Evolutionary conservation across 345 rosid species (phyloP).

Genomic region (Trapa bicornis): DNA sequence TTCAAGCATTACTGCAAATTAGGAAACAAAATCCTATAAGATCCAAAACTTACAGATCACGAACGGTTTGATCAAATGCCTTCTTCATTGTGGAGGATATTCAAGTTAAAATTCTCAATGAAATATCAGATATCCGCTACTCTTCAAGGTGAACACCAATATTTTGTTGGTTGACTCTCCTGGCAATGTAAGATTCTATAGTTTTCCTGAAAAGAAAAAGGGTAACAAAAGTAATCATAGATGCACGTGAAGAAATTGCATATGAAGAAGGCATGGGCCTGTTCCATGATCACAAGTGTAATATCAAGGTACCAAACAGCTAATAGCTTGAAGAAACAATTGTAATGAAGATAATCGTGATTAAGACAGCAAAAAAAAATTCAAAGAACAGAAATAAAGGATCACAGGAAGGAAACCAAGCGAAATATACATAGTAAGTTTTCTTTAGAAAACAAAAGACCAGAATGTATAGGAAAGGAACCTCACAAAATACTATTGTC

Average conservation of each 20-base stretch:
- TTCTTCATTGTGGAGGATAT: constrained; percentile 54
- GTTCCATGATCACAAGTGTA: background rate
- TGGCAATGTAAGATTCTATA: background rate
- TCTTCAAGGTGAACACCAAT: background rate
- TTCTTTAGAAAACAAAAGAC: too few relatives aligned
- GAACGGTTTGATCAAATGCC: constrained; percentile 76
- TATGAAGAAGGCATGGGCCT: background rate
- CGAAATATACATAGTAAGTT: too few relatives aligned
- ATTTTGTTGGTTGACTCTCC: background rate
- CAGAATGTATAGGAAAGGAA: too few relatives aligned
- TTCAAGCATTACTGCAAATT: background rate
- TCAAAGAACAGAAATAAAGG: background rate
- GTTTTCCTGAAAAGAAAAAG: background rate
- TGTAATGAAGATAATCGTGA: background rate
- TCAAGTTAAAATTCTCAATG: background rate
- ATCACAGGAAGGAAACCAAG: too few relatives aligned
- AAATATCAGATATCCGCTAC: background rate
- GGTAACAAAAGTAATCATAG: background rate
- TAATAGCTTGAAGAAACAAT: background rate
- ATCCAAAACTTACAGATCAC: constrained; percentile 68
- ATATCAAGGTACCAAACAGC: background rate
- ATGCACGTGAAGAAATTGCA: background rate
- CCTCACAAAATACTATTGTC: background rate
- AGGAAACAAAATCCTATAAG: background rate
- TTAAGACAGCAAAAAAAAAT: background rate